phyloP scores from a whole-genome alignment of 306 rosid species.

The Rosa lucieae region DNA sequence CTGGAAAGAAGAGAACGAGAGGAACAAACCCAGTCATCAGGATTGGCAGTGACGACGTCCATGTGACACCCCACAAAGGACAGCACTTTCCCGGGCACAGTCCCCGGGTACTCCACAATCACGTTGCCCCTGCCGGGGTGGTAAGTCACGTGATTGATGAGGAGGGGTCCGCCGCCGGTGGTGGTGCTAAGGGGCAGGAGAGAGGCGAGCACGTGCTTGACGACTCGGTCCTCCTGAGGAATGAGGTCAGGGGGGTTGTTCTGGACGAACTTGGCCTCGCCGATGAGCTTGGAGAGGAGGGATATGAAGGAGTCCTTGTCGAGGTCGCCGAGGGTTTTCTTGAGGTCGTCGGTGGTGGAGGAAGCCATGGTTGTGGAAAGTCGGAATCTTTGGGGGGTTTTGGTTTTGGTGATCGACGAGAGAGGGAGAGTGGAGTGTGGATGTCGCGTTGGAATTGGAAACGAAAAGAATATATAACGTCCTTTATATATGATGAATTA shows the following conservation, averaged over 20 bases:
- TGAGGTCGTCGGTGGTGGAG: constrained; percentile 12
- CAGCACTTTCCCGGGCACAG: constrained; percentile 62
- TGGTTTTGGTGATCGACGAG: no score
- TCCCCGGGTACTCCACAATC: constrained; percentile 83
- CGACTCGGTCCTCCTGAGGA: constrained; percentile 75
- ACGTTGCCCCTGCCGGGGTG: constrained; percentile 73
- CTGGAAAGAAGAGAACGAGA: background rate
- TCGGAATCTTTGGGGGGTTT: background rate
- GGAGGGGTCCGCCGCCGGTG: constrained; percentile 75
- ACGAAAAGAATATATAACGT: background rate
- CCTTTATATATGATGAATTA: no score
- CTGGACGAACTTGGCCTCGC: constrained; percentile 75
- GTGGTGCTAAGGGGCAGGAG: constrained; percentile 70
- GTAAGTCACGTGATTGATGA: constrained; percentile 70
- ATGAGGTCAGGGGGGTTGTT: constrained; percentile 85
- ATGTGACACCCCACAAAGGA: constrained; percentile 89
- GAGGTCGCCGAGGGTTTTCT: constrained; percentile 56
- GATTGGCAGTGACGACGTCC: constrained; percentile 96
- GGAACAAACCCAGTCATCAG: constrained; percentile 71
- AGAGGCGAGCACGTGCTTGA: constrained; percentile 58
- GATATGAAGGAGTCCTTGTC: constrained; percentile 56
- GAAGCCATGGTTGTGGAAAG: constrained; percentile 41
- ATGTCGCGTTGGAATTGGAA: background rate
- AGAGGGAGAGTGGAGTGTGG: background rate
- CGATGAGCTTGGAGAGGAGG: constrained; percentile 72